Evolutionary conservation across 345 rosid species (phyloP), one percentile per base, ranked within the genome.

Genomic region (Eucalyptus leucophloia): DNA sequence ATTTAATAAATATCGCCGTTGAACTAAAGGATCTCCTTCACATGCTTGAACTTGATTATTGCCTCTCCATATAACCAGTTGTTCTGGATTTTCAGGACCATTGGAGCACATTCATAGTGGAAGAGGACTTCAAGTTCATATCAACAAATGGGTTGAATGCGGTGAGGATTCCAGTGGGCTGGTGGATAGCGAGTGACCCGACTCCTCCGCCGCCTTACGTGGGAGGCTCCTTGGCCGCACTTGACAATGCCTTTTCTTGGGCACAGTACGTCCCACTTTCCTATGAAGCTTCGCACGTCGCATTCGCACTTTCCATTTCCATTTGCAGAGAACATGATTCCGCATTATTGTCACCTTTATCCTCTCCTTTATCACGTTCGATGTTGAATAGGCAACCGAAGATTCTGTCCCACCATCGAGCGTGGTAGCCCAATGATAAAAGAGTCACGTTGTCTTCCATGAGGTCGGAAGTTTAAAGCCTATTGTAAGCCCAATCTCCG

Each of bases 171-270:
- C 97, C 96, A 1, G 96, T 93, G 53, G 97, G 96, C 5, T 95
- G 96, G 97, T 95, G 96, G 97, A 95, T 94, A 49, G 95, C 95
- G 28, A 93, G 94, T 14, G 96, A 92, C 85, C 94, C 96, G 5
- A 87, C 69, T 2, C 97, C 97, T 23, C 96, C 96, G 12, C 49
- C 3, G 6, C 96, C 96, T 58, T 95, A 90, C 49, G 96, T 93
- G 5, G 95, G 96, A 5, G 96, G 97, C 14, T 95, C 96, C 86
- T 87, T 95, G 90, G 82, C 87, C 42, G 92, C 95, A 1, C 87
- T 95, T 58, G 97, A 95, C 92, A 92, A 92, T 40, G 97, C 96
- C 87, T 95, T 95, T 89, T 67, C 88, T 21, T 95, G 97, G 96
- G 95, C 97, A 49, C 60, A 88, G 97, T 95, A 92, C 1, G 90